Evolutionary conservation across 2,329 filamentous ascomycete species (phyloP), one percentile per base, ranked within the genome.

Genomic region (Arthrobotrys sinensis): DNA sequence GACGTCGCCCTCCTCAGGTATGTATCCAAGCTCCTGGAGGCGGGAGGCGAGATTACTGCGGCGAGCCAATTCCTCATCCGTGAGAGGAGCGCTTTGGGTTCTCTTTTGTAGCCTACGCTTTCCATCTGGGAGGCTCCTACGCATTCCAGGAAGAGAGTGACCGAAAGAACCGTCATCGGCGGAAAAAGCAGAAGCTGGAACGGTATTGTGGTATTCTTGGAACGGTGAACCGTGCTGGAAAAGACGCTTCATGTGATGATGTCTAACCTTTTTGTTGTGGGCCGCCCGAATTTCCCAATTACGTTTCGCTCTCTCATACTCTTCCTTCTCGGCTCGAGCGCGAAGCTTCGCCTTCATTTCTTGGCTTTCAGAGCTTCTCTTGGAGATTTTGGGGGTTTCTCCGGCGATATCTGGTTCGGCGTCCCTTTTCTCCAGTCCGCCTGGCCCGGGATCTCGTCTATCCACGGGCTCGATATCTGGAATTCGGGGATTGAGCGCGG

Each of bases 91-190:
- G 6, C 16, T 24, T 12, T 28, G 12, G 8, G 32, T 21, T 19
- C 36, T 43, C n/a, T 43, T 43, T 8, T 43, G 8, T 14, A 28
- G 3, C 5, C 24, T 32, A 14, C 3, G 3, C 10, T 24, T 8
- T 32, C 14, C 32, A 3, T 48, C 28, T 36, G 24, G n/a, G 7
- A 16, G 53, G 21, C 60, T 34, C 16, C 40, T 7, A 10, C 32
- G 52, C 19, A 36, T 36, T 7, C 32, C 50, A 11, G 60, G 12
- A 19, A 78, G 60, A n/a, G 75, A 43, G 19, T 68, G 67, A n/a
- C 28, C 63, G 11, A 78, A 78, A 8, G 75, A 78, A 4, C 75
- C 67, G 36, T 78, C 75, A 64, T 78, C 75, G n/a, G 67, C 67
- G 38, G 67, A 48, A 57, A 63, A 78, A 11, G 75, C 67, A 12